phyloP scores from a whole-genome alignment of 805 yeast species.

The Kodamaea hsintzibuensis region DNA sequence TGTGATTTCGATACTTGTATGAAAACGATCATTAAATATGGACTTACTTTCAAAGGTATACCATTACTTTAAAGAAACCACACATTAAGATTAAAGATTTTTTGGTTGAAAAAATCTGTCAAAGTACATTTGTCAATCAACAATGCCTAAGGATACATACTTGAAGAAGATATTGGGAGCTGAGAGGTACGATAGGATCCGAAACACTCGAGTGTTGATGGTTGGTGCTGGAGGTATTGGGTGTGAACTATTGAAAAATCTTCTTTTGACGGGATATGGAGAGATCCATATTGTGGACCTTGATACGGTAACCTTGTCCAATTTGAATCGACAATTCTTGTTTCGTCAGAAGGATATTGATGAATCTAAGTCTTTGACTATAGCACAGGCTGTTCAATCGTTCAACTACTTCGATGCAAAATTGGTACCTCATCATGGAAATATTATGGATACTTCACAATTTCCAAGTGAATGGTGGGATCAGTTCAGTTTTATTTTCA shows the following conservation, averaged over 20 bases:
- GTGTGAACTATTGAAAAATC: constrained; percentile 82
- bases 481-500: constrained; percentile 77
- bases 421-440: constrained; percentile 79
- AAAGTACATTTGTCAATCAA: background rate
- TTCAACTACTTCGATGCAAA: constrained; percentile 64
- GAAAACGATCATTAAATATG: background rate
- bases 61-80: background rate
- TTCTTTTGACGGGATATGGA: constrained; percentile 77
- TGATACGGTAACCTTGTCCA: constrained; percentile 91
- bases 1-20: no score
- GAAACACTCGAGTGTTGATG: constrained; percentile 59
- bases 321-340: constrained; percentile 89
- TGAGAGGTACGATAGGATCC: constrained; percentile 28
- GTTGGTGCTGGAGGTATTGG: constrained; percentile 99
- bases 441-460: constrained; percentile 71
- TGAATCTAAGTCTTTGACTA: constrained; percentile 82
- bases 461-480: constrained; percentile 75
- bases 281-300: constrained; percentile 91
- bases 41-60: no score
- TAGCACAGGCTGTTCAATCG: constrained; percentile 73
- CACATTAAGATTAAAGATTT: background rate
- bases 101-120: background rate
- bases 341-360: constrained; percentile 90
- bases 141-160: constrained; percentile 35
- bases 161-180: constrained; percentile 47